Evolutionary conservation across 371 early-diverging fungal species (phyloP).

Genomic region (Mucor mucedo): DNA sequence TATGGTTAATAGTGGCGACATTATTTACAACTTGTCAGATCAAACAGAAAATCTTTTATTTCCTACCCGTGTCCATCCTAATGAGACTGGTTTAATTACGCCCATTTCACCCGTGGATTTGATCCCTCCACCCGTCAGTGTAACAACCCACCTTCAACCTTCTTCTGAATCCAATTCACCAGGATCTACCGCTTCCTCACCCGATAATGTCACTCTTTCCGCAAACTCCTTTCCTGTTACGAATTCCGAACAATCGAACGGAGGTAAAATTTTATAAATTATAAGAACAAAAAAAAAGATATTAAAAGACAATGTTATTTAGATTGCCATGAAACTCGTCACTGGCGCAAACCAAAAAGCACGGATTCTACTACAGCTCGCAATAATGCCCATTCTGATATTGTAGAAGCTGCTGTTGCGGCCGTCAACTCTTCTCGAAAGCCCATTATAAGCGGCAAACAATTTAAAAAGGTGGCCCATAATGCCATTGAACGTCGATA

Average conservation of each 20-base stretch:
- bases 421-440: not conserved
- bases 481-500: slow-evolving; percentile 89
- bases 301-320: not conserved
- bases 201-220: not conserved
- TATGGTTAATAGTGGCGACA: not conserved
- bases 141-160: not conserved
- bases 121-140: too few relatives aligned
- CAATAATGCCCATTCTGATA: not conserved
- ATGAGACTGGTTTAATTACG: slow-evolving; percentile 6
- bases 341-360: slow-evolving; percentile 6
- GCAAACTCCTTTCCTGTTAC: slow-evolving; percentile 1
- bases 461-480: slow-evolving; percentile 79
- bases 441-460: slow-evolving; percentile 1
- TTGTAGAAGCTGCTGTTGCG: slow-evolving; percentile 5
- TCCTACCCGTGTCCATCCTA: not conserved
- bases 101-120: slow-evolving; percentile 1
- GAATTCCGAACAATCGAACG: slow-evolving; percentile 3
- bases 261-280: not conserved
- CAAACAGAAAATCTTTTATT: not conserved
- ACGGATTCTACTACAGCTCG: not conserved
- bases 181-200: not conserved
- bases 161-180: not conserved
- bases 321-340: slow-evolving; percentile 18
- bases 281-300: too few relatives aligned
- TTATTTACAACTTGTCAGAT: not conserved